A percentile compares a stretch with the other conserved stretches of the same genome.
Evolutionary conservation across 768 basidiomycete genomes (phyloP).

Genomic region (Tricholoma furcatifolium): DNA sequence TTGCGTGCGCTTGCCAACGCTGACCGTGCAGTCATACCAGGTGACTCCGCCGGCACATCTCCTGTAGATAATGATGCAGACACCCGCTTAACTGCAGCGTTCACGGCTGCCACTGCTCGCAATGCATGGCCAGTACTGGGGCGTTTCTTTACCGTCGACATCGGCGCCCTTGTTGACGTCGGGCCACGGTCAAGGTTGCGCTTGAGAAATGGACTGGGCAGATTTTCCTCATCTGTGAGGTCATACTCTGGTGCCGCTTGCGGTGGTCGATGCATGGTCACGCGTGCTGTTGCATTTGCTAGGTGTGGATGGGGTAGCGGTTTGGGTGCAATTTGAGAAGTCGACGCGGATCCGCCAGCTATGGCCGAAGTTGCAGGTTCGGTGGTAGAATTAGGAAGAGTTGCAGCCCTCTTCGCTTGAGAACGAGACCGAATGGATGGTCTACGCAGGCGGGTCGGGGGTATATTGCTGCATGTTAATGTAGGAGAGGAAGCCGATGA

Average conservation of each 20-base stretch:
- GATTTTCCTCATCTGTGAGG: slow-evolving; percentile 75
- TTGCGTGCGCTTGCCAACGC: slow-evolving; percentile 45
- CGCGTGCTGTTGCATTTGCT: slow-evolving; percentile 15
- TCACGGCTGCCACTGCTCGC: slow-evolving; percentile 61
- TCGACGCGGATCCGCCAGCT: slow-evolving; percentile 14
- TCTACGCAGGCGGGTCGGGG: slow-evolving; percentile 51
- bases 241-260: slow-evolving; percentile 54
- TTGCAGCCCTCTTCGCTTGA: slow-evolving; percentile 16
- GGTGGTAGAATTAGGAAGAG: slow-evolving; percentile 36
- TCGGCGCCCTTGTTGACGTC: slow-evolving; percentile 9
- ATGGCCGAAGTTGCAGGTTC: slow-evolving; percentile 35
- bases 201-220: slow-evolving; percentile 82
- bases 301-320: slow-evolving; percentile 47
- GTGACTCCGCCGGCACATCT: slow-evolving; percentile 8
- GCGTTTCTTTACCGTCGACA: slow-evolving; percentile 34
- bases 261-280: slow-evolving; percentile 24
- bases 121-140: slow-evolving; percentile 53
- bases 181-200: slow-evolving; percentile 29
- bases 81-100: slow-evolving; percentile 36
- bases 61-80: slow-evolving; percentile 14
- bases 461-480: slow-evolving; percentile 13
- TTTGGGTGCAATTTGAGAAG: slow-evolving; percentile 28
- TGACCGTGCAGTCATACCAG: slow-evolving; percentile 28
- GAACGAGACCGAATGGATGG: slow-evolving; percentile 54
- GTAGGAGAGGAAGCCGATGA: slow-evolving; percentile 20